Evolutionary conservation across 1,284 basidiomycete species (phyloP), one percentile per base, ranked within the genome.

Genomic region (Athelia sp.): DNA sequence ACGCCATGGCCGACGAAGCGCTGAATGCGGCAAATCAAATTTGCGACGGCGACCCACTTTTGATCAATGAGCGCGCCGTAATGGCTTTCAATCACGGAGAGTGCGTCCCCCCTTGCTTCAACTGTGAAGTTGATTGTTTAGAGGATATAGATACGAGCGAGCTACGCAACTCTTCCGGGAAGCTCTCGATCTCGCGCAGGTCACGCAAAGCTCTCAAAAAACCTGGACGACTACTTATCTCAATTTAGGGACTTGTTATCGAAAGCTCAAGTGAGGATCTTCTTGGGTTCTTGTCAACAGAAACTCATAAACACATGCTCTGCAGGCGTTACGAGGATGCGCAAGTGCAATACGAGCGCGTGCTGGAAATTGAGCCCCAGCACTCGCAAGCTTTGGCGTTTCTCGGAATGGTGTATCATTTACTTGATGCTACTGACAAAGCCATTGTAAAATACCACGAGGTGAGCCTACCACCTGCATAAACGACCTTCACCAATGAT

Each of bases 61-160:
- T 98, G 29, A 75, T 88, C 47, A 98, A 99, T 63, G 97, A 99
- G 69, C 75, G 90, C 4, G 97, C 94, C 2, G 93, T 98, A 0
- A 90, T 97, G 71, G 86, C 87, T 3, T 98, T 89, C 68, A 90
- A 91, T 60, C 85, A 84, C 47, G 85, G 83, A 65, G 74, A 90
- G 90, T 93, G 61, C 64, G 87, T 29, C 13, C n/a, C n/a, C n/a
- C n/a, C n/a, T n/a, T n/a, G n/a, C n/a, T n/a, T n/a, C n/a, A n/a
- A n/a, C n/a, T n/a, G n/a, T n/a, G n/a, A n/a, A n/a, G n/a, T n/a
- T n/a, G n/a, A n/a, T n/a, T n/a, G n/a, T n/a, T n/a, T n/a, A n/a
- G n/a, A n/a, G n/a, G 23, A 40, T 8, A 14, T 53, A 90, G 90
- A 45, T 89, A 83, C 61, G 74, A 81, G 29, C 68, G 71, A 4